Percentiles rank a stretch among this genome's conserved stretches.
Evolutionary conservation across 2,329 filamentous ascomycete species (phyloP).

Genomic region (Cercospora sp.): DNA sequence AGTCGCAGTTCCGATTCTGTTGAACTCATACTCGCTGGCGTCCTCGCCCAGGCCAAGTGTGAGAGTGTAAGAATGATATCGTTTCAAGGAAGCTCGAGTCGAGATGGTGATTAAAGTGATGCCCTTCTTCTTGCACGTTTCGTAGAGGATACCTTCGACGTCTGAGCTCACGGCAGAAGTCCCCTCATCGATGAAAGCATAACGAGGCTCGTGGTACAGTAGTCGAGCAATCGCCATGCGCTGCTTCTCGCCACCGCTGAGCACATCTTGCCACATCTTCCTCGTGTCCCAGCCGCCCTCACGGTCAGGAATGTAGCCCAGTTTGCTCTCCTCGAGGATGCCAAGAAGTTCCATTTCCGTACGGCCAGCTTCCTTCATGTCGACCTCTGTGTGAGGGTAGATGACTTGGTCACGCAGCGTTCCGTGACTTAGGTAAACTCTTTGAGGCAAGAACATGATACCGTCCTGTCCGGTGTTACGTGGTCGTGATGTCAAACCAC

Average conservation of each 20-base stretch:
- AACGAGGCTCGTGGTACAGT: conserved; percentile 91
- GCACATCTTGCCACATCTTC: conserved; percentile 97
- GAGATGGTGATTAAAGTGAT: conserved; percentile 94
- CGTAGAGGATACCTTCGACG: conserved; percentile 90
- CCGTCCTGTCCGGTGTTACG: conserved; percentile 71
- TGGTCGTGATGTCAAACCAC: conserved; percentile 85
- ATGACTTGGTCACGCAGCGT: conserved; percentile 96
- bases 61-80: conserved; percentile 91
- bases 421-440: conserved; percentile 87
- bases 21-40: conserved; percentile 87
- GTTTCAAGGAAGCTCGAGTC: conserved; percentile 89
- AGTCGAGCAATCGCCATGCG: conserved; percentile 86
- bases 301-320: conserved; percentile 86
- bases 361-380: conserved; percentile 82
- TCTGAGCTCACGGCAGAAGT: conserved; percentile 93
- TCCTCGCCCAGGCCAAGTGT: conserved; percentile 76
- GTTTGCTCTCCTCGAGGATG: conserved; percentile 76
- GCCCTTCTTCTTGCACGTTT: conserved; percentile 86
- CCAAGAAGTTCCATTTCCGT: conserved; percentile 75
- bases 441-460: conserved; percentile 97
- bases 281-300: conserved; percentile 96
- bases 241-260: conserved; percentile 98
- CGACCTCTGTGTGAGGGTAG: conserved; percentile 90
- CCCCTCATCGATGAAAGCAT: conserved; percentile 92
- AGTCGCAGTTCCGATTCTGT: conserved; percentile 87